A percentile compares a stretch with the other conserved stretches of the same genome.
Evolutionary conservation across 495 filamentous ascomycete genomes (phyloP).

Genomic region (Talaromyces stipitatus): DNA sequence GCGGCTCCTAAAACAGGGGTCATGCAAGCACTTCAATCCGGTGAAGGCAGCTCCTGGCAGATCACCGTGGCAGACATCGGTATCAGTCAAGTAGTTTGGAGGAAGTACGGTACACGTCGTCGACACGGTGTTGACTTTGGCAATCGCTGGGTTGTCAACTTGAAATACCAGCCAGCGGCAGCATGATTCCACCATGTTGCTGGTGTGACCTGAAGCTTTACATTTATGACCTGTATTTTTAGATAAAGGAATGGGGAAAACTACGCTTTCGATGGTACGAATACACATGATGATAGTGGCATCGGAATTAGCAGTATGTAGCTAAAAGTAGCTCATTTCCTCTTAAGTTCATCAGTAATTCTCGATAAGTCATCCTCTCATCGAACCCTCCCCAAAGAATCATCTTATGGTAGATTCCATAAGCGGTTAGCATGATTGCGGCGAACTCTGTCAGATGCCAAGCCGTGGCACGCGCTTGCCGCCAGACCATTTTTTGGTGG

Average conservation of each 20-base stretch:
- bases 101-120: conserved; percentile 71
- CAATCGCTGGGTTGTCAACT: conserved; percentile 66
- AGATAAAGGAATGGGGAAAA: background rate
- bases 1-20: conserved; percentile 80
- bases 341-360: no score
- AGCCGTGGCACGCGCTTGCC: background rate
- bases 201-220: background rate
- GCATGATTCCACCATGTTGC: conserved; percentile 6
- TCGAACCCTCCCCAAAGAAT: background rate
- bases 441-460: background rate
- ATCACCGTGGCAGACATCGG: conserved; percentile 82
- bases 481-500: background rate
- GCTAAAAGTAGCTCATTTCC: no score
- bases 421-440: background rate
- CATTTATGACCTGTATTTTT: conserved; percentile 3
- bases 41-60: conserved; percentile 55
- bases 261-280: background rate
- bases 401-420: background rate
- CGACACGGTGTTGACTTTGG: conserved; percentile 80
- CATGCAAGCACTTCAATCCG: conserved; percentile 58
- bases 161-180: conserved; percentile 26
- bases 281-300: background rate
- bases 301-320: no score
- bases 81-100: conserved; percentile 73
- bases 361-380: background rate